phyloP scores from a whole-genome alignment of 2,329 filamentous ascomycete genomes.

The Colletotrichum tabaci region DNA sequence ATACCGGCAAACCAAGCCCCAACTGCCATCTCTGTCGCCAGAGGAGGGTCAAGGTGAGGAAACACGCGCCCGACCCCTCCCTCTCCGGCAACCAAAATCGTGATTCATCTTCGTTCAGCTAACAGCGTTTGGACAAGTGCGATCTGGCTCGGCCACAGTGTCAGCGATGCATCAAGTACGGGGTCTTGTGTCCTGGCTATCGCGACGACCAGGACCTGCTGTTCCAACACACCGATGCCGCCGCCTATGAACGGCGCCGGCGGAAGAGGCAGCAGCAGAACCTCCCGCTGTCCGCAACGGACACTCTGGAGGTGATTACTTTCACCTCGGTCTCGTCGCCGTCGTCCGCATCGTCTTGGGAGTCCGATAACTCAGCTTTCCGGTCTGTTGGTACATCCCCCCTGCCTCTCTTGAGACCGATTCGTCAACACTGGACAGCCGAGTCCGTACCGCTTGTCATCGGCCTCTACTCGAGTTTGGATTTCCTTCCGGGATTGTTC shows the following conservation, averaged over 20 bases:
- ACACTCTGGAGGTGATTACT: conserved; percentile 15
- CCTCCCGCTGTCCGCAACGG: neutral
- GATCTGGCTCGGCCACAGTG: conserved; percentile 57
- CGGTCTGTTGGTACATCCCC: neutral
- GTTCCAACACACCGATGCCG: conserved; percentile 54
- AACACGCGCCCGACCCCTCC: neutral
- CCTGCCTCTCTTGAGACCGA: conserved; percentile 2
- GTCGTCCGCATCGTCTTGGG: conserved; percentile 23
- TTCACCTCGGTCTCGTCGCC: conserved; percentile 15
- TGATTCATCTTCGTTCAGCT: neutral
- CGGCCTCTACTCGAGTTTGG: conserved; percentile 54
- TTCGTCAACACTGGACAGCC: conserved; percentile 56
- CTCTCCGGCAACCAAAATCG: neutral
- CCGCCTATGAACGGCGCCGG: conserved; percentile 46
- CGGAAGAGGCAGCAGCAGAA: conserved; percentile 49
- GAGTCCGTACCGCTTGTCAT: conserved; percentile 58
- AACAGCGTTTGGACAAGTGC: conserved; percentile 49
- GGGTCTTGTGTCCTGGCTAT: conserved; percentile 57
- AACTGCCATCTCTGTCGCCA: conserved; percentile 59
- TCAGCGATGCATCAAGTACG: conserved; percentile 59
- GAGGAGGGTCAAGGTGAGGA: conserved; percentile 57
- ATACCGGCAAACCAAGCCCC: conserved; percentile 57
- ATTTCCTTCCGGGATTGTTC: conserved; percentile 53
- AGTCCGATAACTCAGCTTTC: neutral
- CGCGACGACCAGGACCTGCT: conserved; percentile 57